Conservation (phyloP, 371 early-diverging fungal species). For the Funneliformis caledonium region DNA sequence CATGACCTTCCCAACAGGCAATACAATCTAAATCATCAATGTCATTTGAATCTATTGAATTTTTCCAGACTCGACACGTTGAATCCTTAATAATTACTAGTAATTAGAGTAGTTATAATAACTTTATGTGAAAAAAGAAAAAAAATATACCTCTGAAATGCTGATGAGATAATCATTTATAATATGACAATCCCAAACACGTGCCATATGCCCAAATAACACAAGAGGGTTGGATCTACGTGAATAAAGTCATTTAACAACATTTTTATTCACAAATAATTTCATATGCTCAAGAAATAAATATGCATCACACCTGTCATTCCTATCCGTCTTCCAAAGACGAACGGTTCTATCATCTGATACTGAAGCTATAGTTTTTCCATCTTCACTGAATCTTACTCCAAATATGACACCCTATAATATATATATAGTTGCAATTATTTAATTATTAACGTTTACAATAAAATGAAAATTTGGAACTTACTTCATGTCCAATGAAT, state of each 20-base stretch:
- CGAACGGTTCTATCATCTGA: constrained; percentile 89
- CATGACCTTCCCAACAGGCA: constrained; percentile 80
- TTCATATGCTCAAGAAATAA: neutral
- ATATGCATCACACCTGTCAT: constrained; percentile 41
- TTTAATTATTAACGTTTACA: neutral
- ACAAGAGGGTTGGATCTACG: constrained; percentile 51
- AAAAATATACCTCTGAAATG: constrained; percentile 58
- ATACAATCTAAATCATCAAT: constrained; percentile 55
- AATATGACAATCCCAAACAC: constrained; percentile 83
- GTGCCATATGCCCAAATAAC: constrained; percentile 81
- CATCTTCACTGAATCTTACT: constrained; percentile 70
- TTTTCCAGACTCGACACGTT: constrained; percentile 82
- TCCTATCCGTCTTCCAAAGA: constrained; percentile 64
- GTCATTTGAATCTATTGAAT: constrained; percentile 43
- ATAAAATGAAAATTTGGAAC: neutral
- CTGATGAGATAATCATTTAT: constrained; percentile 63
- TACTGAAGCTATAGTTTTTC: constrained; percentile 65
- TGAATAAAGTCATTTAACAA: neutral
- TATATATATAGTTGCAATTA: constrained; percentile 2
- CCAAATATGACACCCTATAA: constrained; percentile 78
- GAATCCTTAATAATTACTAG: constrained; percentile 60
- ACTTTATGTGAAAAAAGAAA: neutral
- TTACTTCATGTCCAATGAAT: constrained; percentile 68
- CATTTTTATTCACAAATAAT: neutral
- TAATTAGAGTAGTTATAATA: neutral